These are phyloP conservation scores for Silybum marianum DNA, from an alignment of 129 eudicot genomes.

Conservation along the genomic window DNA sequence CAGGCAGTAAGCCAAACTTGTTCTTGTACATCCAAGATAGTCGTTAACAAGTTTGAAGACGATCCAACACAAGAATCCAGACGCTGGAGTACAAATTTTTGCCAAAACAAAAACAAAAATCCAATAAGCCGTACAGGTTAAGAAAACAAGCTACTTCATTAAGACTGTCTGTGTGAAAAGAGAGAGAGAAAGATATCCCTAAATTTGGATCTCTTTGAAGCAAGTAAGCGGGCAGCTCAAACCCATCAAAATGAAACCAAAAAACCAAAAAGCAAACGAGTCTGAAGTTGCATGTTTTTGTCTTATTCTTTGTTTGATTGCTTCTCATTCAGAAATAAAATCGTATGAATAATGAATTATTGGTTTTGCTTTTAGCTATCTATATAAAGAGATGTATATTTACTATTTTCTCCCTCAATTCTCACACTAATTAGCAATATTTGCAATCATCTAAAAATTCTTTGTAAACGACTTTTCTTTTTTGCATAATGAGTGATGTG, in stretches of 20 bases:
- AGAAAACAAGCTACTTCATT: constrained; percentile 19
- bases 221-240: constrained; percentile 38
- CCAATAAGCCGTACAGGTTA: constrained; percentile 32
- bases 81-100: constrained; percentile 21
- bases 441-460: neutral
- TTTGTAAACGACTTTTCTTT: neutral
- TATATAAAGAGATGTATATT: constrained; percentile 17
- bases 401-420: constrained; percentile 35
- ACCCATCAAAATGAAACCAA: constrained; percentile 44
- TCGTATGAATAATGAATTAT: constrained; percentile 37
- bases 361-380: constrained; percentile 26
- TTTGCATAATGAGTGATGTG: neutral
- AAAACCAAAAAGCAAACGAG: constrained; percentile 41
- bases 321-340: constrained; percentile 38
- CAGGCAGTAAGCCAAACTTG: constrained; percentile 19
- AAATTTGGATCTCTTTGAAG: constrained; percentile 35
- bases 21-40: constrained; percentile 12
- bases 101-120: constrained; percentile 22
- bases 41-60: constrained; percentile 6
- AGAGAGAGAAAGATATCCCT: constrained; percentile 31
- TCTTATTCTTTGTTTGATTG: constrained; percentile 57
- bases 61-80: constrained; percentile 30
- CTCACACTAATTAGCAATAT: neutral
- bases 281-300: constrained; percentile 63
- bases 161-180: constrained; percentile 6